These are phyloP conservation scores for Trichoderma guizhouense DNA, from an alignment of 2,329 filamentous ascomycete genomes.

Conservation along the genomic window DNA sequence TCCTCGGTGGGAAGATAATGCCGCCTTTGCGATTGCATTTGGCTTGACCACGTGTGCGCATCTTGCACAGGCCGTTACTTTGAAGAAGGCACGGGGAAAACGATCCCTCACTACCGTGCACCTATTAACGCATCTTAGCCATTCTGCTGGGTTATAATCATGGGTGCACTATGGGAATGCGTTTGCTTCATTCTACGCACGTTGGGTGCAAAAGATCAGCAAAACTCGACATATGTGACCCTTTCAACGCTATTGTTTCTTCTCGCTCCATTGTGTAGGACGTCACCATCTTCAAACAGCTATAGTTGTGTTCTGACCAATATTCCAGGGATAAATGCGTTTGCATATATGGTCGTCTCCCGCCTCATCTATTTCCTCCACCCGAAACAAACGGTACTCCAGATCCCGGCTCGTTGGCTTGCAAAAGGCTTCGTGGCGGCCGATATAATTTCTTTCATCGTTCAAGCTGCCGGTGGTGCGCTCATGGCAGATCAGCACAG, in stretches of 20 bases:
- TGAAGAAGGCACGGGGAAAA: constrained; percentile 29
- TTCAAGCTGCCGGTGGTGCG: constrained; percentile 41
- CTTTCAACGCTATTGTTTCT: constrained; percentile 37
- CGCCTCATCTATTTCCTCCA: constrained; percentile 39
- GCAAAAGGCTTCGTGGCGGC: constrained; percentile 46
- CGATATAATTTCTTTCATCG: constrained; percentile 46
- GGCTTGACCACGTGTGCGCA: constrained; percentile 29
- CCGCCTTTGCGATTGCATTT: constrained; percentile 33
- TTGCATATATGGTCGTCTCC: constrained; percentile 44
- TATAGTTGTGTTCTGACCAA: constrained; percentile 1
- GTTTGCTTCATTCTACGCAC: constrained; percentile 37
- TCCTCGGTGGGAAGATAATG: constrained; percentile 33
- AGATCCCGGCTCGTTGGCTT: constrained; percentile 36
- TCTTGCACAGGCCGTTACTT: constrained; percentile 28
- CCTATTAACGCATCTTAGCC: neutral
- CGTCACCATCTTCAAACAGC: neutral
- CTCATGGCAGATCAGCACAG: constrained; percentile 32
- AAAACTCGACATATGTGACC: constrained; percentile 31
- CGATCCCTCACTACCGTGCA: neutral
- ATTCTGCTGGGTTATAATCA: constrained; percentile 40
- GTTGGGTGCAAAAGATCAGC: constrained; percentile 37
- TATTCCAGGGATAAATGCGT: constrained; percentile 40
- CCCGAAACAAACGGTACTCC: constrained; percentile 36
- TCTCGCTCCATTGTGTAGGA: constrained; percentile 39
- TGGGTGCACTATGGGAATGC: constrained; percentile 39